These are phyloP conservation scores for Cryphonectria parasitica DNA, from an alignment of 2,329 filamentous ascomycete species.

Conservation along the genomic window DNA sequence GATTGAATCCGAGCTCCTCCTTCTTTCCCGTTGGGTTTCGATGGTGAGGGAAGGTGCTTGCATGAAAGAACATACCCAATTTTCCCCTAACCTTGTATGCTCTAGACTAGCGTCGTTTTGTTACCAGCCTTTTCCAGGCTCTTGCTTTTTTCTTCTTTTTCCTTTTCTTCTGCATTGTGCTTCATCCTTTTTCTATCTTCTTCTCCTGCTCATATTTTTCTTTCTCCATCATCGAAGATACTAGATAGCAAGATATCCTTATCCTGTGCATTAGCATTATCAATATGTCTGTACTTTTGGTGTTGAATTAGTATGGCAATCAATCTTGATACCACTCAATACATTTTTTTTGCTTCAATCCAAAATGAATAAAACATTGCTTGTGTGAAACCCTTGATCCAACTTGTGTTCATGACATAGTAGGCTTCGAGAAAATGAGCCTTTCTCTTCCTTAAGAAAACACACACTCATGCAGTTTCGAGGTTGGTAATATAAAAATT, in stretches of 20 bases:
- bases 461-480: too few relatives aligned
- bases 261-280: background rate
- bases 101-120: background rate
- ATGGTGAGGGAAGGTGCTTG: background rate
- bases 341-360: background rate
- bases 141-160: background rate
- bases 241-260: conserved; percentile 4
- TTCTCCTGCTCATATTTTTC: background rate
- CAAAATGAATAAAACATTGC: background rate
- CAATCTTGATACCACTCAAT: conserved; percentile 2
- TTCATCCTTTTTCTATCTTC: background rate
- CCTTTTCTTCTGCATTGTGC: conserved; percentile 1
- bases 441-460: background rate
- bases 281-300: background rate
- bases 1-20: background rate
- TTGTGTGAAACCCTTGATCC: too few relatives aligned
- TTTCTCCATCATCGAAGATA: background rate
- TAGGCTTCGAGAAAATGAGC: background rate
- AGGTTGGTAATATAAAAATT: too few relatives aligned
- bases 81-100: background rate
- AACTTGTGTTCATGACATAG: background rate
- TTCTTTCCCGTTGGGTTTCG: background rate
- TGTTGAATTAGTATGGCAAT: background rate
- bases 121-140: background rate
- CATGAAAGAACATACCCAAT: background rate